A percentile compares a stretch with the other conserved stretches of the same genome.
phyloP scores from a whole-genome alignment of 768 basidiomycete species.

The Russula sp. region DNA sequence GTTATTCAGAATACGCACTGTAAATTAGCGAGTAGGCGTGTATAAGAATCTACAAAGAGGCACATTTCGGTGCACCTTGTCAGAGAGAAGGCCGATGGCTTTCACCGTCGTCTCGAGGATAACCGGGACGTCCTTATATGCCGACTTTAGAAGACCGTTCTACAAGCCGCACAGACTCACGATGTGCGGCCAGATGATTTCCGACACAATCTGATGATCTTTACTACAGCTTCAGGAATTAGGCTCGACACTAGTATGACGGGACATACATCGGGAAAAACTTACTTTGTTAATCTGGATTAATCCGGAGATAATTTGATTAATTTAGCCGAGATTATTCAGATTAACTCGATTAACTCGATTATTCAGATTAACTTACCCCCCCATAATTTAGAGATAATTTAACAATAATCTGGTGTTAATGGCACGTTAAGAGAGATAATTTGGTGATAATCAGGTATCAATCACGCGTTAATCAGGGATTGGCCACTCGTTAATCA shows the following conservation, averaged over 20 bases:
- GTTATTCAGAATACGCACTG: constrained; percentile 90
- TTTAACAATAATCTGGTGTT: too few species aligned
- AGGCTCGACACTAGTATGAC: constrained; percentile 61
- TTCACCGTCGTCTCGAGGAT: constrained; percentile 94
- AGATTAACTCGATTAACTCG: too few species aligned
- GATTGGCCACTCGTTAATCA: too few species aligned
- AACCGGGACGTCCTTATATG: constrained; percentile 50
- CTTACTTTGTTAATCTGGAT: too few species aligned
- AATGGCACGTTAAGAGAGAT: too few species aligned
- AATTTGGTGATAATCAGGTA: too few species aligned
- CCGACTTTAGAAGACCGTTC: not conserved
- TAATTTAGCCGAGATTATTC: too few species aligned
- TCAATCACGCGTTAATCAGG: too few species aligned
- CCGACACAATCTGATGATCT: constrained; percentile 80
- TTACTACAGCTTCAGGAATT: constrained; percentile 74
- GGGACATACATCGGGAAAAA: too few species aligned
- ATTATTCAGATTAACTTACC: too few species aligned
- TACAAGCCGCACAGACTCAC: constrained; percentile 39
- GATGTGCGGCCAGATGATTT: constrained; percentile 90
- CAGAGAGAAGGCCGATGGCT: constrained; percentile 74
- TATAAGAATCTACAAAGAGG: constrained; percentile 1
- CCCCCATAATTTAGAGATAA: too few species aligned
- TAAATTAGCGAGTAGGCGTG: constrained; percentile 47
- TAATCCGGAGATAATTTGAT: too few species aligned
- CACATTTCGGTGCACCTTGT: constrained; percentile 53